A percentile compares a stretch with the other conserved stretches of the same genome.
Evolutionary conservation across 2,329 filamentous ascomycete species (phyloP).

Genomic region (Phaeophleospora eucalypticola): DNA sequence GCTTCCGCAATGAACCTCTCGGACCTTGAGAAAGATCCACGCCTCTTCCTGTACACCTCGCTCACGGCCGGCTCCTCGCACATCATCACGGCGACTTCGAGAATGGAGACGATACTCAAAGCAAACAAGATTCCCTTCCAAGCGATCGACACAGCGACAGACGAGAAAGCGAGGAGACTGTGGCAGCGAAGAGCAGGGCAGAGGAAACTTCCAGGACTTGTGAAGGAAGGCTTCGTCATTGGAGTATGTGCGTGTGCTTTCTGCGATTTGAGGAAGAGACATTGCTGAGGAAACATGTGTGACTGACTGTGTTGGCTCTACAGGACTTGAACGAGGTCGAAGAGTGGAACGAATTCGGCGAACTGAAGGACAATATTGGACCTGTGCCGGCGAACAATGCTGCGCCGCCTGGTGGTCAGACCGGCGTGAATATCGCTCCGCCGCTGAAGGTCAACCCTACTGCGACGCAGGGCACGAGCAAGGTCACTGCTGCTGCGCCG

Average conservation of each 20-base stretch:
- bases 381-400: conserved; percentile 40
- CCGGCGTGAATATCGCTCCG: conserved; percentile 27
- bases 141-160: conserved; percentile 83
- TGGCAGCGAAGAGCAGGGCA: conserved; percentile 82
- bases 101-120: conserved; percentile 91
- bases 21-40: conserved; percentile 44
- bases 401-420: conserved; percentile 24
- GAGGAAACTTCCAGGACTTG: conserved; percentile 81
- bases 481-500: conserved; percentile 12
- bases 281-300: background rate
- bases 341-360: conserved; percentile 98
- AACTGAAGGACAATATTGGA: conserved; percentile 79
- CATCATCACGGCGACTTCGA: conserved; percentile 92
- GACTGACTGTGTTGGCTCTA: no score
- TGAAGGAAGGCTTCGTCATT: conserved; percentile 80
- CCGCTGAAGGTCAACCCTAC: conserved; percentile 16
- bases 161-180: conserved; percentile 81
- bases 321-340: conserved; percentile 92
- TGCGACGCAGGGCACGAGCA: conserved; percentile 16
- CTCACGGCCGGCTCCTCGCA: conserved; percentile 92
- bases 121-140: conserved; percentile 93
- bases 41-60: conserved; percentile 91
- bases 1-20: conserved; percentile 35
- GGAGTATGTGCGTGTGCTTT: conserved; percentile 63
- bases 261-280: no score